phyloP scores from a whole-genome alignment of 805 yeast species.

The Schizosaccharomyces japonicus region DNA sequence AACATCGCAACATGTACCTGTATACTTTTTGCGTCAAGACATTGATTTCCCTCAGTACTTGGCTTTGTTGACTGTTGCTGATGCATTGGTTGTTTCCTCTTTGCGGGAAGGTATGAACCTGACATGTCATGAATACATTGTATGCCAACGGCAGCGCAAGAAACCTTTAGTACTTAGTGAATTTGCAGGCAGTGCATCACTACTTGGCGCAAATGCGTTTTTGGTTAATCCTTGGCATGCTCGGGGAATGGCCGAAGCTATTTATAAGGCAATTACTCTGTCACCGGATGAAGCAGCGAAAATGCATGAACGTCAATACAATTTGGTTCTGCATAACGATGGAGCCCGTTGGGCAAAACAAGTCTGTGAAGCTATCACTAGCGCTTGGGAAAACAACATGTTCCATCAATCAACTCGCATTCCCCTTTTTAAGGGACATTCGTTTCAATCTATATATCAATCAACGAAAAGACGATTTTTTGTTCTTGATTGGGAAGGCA shows the following conservation, averaged over 20 bases:
- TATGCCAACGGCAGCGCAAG: constrained; percentile 27
- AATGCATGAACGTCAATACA: constrained; percentile 39
- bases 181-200: constrained; percentile 80
- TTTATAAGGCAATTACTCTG: constrained; percentile 46
- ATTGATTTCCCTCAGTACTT: constrained; percentile 72
- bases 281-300: constrained; percentile 27
- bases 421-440: neutral
- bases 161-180: constrained; percentile 75
- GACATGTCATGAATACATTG: constrained; percentile 82
- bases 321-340: constrained; percentile 41
- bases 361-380: constrained; percentile 30
- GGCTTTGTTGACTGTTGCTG: constrained; percentile 69
- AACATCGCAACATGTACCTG: constrained; percentile 43
- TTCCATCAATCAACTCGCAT: neutral
- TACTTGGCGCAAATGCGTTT: constrained; percentile 44
- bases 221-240: constrained; percentile 82
- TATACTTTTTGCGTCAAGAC: constrained; percentile 68
- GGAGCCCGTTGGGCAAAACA: constrained; percentile 49
- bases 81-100: constrained; percentile 64
- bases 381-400: constrained; percentile 21
- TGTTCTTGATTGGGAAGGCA: constrained; percentile 29
- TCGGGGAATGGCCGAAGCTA: constrained; percentile 35
- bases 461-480: constrained; percentile 22
- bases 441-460: constrained; percentile 15
- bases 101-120: constrained; percentile 92